Evolutionary conservation across 192 early-diverging fungal genomes (phyloP).

Genomic region (Podila minutissima): DNA sequence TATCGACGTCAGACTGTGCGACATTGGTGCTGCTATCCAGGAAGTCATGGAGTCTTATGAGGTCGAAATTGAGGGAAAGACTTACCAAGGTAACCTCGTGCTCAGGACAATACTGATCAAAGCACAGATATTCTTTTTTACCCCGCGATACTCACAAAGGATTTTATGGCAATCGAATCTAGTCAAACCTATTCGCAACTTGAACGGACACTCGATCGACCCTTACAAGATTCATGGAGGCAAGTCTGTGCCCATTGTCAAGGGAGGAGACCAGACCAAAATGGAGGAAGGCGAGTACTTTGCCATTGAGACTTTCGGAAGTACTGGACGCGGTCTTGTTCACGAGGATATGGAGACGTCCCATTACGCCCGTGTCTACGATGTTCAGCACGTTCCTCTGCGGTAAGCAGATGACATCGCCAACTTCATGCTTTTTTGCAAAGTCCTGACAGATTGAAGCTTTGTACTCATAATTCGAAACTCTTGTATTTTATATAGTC

Average conservation of each 20-base stretch:
- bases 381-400: slow-evolving; percentile 71
- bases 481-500: slow-evolving; percentile 33
- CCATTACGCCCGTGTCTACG: slow-evolving; percentile 83
- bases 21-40: slow-evolving; percentile 95
- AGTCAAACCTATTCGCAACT: slow-evolving; percentile 95
- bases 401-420: slow-evolving; percentile 50
- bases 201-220: slow-evolving; percentile 96
- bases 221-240: slow-evolving; percentile 93
- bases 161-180: not conserved
- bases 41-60: slow-evolving; percentile 99
- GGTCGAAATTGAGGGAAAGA: slow-evolving; percentile 93
- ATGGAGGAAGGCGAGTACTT: slow-evolving; percentile 97
- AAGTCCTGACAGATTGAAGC: not conserved
- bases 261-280: slow-evolving; percentile 86
- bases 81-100: slow-evolving; percentile 68
- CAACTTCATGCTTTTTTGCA: not conserved
- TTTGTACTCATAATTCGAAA: not conserved
- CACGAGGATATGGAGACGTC: slow-evolving; percentile 90
- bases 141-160: not conserved
- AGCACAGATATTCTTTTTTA: not conserved
- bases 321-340: slow-evolving; percentile 92
- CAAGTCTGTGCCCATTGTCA: slow-evolving; percentile 96
- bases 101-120: not conserved
- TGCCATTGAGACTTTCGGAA: slow-evolving; percentile 98
- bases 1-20: slow-evolving; percentile 94